Evolutionary conservation across 2,329 filamentous ascomycete species (phyloP), one percentile per base, ranked within the genome.

Genomic region (Penicillium sp.): DNA sequence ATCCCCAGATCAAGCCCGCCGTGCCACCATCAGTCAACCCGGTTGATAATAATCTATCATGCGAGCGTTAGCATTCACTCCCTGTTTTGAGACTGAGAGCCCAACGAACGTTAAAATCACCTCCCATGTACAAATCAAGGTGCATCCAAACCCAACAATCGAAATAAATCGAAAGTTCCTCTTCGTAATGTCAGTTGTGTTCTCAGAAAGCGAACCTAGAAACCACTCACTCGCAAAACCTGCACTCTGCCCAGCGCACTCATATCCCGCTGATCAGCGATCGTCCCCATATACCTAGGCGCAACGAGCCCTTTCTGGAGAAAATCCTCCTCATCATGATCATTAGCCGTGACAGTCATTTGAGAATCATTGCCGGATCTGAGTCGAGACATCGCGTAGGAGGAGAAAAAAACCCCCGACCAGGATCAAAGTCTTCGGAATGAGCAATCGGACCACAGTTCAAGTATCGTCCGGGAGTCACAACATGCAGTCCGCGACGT

Each of bases 91-190:
- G n/a, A 24, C 11, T 18, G 3, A 16, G 1, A n/a, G 13, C 1
- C 18, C 10, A 36, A 63, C 67, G 22, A 54, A 75, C 69, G 70
- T 71, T 25, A 76, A 65, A 22, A 74, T 64, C 28, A 69, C 68
- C 58, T 75, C 73, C 74, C 74, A 77, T 39, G 74, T 76, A 35
- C 68, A 67, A 31, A 76, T 71, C 44, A 75, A 54, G 10, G 72
- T 75, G 42, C 71, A 74, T 14, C 67, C 71, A 54, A 77, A 77
- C 11, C 74, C 74, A 14, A 77, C 59, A 48, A 77, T 76, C 0
- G 74, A 75, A 31, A 76, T 58, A 50, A 75, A 76, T 22, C 67
- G 65, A 63, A 77, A 78, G 48, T 75, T 75, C 57, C 74, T 64
- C 74, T 77, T 48, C 14, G 13, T 5, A 13, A 14, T 24, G 36